Percentiles rank a stretch among this genome's conserved stretches.
Conservation (phyloP, 345 rosid genomes). For the Euphorbia pulcherrima region DNA sequence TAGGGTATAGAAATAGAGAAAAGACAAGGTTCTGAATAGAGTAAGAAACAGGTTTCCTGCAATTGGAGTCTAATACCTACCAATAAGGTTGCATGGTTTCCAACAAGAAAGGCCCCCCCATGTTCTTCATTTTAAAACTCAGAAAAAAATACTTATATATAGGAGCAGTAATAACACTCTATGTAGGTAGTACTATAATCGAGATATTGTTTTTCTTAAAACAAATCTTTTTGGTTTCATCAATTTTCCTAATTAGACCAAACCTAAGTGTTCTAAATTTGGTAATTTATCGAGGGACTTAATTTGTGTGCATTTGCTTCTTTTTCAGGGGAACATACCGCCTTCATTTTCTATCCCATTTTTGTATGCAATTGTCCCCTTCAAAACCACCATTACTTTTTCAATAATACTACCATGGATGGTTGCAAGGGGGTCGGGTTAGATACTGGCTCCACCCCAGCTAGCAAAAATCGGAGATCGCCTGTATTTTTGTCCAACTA, state of each 20-base stretch:
- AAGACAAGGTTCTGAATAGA: slow-evolving; percentile 30
- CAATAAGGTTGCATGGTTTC: slow-evolving; percentile 11
- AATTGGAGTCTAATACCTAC: slow-evolving; percentile 34
- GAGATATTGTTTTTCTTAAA: slow-evolving; percentile 6
- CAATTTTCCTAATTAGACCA: not conserved
- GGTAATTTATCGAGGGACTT: not conserved
- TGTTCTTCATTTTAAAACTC: too few relatives aligned
- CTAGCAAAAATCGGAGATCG: too few relatives aligned
- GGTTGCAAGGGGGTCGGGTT: too few relatives aligned
- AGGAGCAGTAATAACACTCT: too few relatives aligned
- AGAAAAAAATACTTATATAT: too few relatives aligned
- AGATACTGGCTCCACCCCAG: too few relatives aligned
- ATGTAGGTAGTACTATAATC: not conserved
- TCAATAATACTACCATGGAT: too few relatives aligned
- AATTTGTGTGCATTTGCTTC: slow-evolving; percentile 14
- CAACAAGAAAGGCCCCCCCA: not conserved
- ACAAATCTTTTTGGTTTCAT: not conserved
- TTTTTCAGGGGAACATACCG: slow-evolving; percentile 24
- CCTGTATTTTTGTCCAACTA: too few relatives aligned
- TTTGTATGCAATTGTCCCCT: slow-evolving; percentile 17
- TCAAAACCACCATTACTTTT: not conserved
- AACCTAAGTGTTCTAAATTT: not conserved
- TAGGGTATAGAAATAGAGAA: not conserved
- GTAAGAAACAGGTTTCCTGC: slow-evolving; percentile 39
- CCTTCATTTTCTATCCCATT: not conserved